Conservation (phyloP, 768 basidiomycete species). For the Russula ochroleuca region DNA sequence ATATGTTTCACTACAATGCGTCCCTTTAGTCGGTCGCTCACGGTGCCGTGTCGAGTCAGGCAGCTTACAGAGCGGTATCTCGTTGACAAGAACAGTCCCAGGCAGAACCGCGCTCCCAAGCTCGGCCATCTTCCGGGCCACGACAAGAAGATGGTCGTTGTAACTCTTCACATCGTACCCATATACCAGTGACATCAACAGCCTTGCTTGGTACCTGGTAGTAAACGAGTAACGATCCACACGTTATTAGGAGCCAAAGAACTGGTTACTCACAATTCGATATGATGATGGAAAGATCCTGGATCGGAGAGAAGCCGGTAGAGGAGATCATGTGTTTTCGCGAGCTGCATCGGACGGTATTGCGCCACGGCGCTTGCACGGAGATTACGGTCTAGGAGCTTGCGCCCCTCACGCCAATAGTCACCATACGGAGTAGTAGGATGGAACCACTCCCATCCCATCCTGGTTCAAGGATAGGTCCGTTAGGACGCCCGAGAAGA, state of each 20-base stretch:
- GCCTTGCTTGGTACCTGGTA: slow-evolving; percentile 10
- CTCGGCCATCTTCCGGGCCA: slow-evolving; percentile 13
- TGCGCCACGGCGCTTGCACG: slow-evolving; percentile 6
- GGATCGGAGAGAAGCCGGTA: slow-evolving; percentile 5
- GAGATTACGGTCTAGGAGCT: slow-evolving; percentile 13
- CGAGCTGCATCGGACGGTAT: slow-evolving; percentile 18
- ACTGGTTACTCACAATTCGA: slow-evolving; percentile 2
- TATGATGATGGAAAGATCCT: slow-evolving; percentile 1
- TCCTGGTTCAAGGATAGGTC: neutral
- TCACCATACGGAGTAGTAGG: slow-evolving; percentile 11
- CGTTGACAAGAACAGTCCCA: slow-evolving; percentile 16
- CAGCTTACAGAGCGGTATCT: slow-evolving; percentile 7
- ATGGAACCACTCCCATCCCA: slow-evolving; percentile 19
- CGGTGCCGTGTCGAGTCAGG: too few relatives aligned
- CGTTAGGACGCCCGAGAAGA: neutral
- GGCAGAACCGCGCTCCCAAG: slow-evolving; percentile 12
- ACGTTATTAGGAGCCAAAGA: neutral
- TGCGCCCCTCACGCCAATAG: slow-evolving; percentile 13
- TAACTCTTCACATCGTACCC: slow-evolving; percentile 15
- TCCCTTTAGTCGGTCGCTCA: neutral
- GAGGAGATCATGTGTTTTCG: slow-evolving; percentile 10
- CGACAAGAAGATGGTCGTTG: slow-evolving; percentile 5
- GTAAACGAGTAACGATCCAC: neutral
- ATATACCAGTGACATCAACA: slow-evolving; percentile 14
- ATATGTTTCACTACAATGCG: slow-evolving; percentile 6